A percentile compares a stretch with the other conserved stretches of the same genome.
phyloP scores from a whole-genome alignment of 2,329 filamentous ascomycete species.

The Diplodia scrobiculata region DNA sequence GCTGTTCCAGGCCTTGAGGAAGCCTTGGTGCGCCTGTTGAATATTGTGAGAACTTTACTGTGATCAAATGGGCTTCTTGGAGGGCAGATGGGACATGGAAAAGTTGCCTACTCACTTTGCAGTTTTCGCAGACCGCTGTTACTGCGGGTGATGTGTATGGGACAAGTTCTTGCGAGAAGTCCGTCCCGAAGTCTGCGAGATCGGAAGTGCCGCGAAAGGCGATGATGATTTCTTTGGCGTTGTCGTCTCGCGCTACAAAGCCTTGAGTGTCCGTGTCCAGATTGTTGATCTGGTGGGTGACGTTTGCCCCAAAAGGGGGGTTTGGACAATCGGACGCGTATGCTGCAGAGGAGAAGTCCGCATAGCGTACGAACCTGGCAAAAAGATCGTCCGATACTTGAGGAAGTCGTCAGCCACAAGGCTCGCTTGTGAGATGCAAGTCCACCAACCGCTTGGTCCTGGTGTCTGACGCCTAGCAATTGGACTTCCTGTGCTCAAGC shows the following conservation, averaged over 20 bases:
- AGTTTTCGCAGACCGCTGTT: neutral
- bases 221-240: conserved; percentile 1
- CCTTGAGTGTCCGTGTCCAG: conserved; percentile 18
- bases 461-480: conserved; percentile 6
- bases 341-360: conserved; percentile 21
- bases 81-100: no score
- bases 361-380: conserved; percentile 8
- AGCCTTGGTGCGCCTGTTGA: conserved; percentile 20
- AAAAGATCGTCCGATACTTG: conserved; percentile 8
- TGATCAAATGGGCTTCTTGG: no score
- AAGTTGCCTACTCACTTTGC: neutral
- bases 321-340: conserved; percentile 18
- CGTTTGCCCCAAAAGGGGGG: conserved; percentile 12
- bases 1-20: conserved; percentile 18
- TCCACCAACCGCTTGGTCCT: neutral
- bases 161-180: conserved; percentile 17
- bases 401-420: neutral
- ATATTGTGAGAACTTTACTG: neutral
- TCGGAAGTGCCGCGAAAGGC: conserved; percentile 22
- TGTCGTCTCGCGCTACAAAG: conserved; percentile 14
- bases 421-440: neutral
- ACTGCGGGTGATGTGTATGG: neutral
- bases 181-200: conserved; percentile 20
- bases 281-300: conserved; percentile 17
- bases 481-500: neutral